These are phyloP conservation scores for Microcyclosporella mali DNA, from an alignment of 2,329 filamentous ascomycete genomes.

Conservation along the genomic window DNA sequence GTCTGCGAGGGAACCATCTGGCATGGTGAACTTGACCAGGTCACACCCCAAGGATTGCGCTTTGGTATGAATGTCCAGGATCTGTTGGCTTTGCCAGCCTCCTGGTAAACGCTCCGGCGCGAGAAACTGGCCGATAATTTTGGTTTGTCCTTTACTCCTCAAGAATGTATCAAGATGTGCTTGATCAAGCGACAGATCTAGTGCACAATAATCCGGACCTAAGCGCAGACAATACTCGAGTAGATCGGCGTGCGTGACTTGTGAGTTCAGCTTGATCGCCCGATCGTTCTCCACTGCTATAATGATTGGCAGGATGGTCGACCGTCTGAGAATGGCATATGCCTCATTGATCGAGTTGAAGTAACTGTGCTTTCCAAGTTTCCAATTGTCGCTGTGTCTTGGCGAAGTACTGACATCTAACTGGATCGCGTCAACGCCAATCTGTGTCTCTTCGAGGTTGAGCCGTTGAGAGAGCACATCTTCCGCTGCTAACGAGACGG, in stretches of 20 bases:
- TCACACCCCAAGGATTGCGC: constrained; percentile 56
- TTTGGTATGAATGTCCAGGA: constrained; percentile 52
- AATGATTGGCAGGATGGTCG: constrained; percentile 51
- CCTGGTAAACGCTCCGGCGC: constrained; percentile 34
- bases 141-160: constrained; percentile 49
- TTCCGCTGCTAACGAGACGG: constrained; percentile 56
- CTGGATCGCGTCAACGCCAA: constrained; percentile 63
- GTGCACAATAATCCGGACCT: constrained; percentile 53
- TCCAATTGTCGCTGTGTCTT: constrained; percentile 14
- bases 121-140: constrained; percentile 54
- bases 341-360: constrained; percentile 45
- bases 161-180: constrained; percentile 47
- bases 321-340: constrained; percentile 56
- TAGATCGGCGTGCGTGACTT: constrained; percentile 33
- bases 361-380: constrained; percentile 19
- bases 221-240: constrained; percentile 56
- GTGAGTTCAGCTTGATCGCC: constrained; percentile 6
- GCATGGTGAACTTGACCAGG: constrained; percentile 55
- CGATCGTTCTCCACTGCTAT: constrained; percentile 31
- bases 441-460: constrained; percentile 59
- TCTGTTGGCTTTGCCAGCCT: constrained; percentile 53
- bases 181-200: constrained; percentile 56
- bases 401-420: constrained; percentile 36
- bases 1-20: constrained; percentile 53
- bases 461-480: constrained; percentile 49